phyloP scores from a whole-genome alignment of 345 rosid species.

The Raphanus sativus region DNA sequence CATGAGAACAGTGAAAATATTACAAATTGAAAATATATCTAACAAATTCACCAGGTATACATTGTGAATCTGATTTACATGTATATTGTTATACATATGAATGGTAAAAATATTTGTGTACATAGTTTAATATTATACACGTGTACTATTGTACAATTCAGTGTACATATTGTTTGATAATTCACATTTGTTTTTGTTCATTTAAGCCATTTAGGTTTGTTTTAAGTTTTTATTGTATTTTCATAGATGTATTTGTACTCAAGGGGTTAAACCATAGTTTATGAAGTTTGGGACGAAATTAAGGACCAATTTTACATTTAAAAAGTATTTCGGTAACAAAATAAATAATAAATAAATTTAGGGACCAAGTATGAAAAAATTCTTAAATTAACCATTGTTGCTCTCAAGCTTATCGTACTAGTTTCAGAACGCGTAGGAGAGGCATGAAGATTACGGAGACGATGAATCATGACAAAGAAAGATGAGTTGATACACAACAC shows the following conservation, averaged over 20 bases:
- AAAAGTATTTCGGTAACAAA: no score
- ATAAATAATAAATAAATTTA: no score
- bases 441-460: background rate
- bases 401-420: background rate
- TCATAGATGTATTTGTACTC: background rate
- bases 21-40: background rate
- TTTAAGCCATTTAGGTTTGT: background rate
- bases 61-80: background rate
- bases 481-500: background rate
- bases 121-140: background rate
- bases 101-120: background rate
- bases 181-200: background rate
- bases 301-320: background rate
- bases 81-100: background rate
- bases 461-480: background rate
- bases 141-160: background rate
- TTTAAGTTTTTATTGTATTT: no score
- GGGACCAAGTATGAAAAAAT: background rate
- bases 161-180: background rate
- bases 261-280: no score
- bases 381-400: background rate
- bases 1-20: background rate
- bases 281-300: background rate
- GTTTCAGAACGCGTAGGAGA: background rate
- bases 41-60: background rate